Base-by-base conservation (phyloP, 2,329 filamentous ascomycete genomes). In the Lasiodiplodia citricola region DNA sequence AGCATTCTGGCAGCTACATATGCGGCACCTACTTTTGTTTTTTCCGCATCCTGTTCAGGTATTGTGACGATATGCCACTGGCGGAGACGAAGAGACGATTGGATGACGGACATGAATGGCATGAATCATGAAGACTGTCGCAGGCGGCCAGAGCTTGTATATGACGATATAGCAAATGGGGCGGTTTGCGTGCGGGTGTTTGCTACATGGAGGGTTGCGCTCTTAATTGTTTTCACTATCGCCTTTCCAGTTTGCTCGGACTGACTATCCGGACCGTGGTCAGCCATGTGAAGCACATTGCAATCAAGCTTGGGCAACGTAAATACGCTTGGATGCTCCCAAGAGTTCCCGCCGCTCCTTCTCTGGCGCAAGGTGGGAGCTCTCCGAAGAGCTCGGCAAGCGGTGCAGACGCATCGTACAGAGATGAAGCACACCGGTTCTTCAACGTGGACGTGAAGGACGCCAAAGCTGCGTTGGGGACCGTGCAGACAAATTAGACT, bases 1-100 rank as follows among this genome's bases (percentile, higher is more conserved):
- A 63, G 58, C 58, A 63, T 37, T 51, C 18, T 51, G 58, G 25
- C 58, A 63, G 58, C 58, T 51, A 63, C 58, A 63, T 51, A 63
- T 63, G 58, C 58, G 41, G 41, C 41, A 63, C 41, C 41, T 63
- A 28, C 54, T 63, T 51, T 47, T 63, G 21, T 50, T 50, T 35
- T 35, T 52, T 51, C 60, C 18, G n/a, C 44, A n/a, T 47, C 44
- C 44, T 47, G 44, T 47, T 47, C 44, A 21, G 47, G 47, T 14
- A 38, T 35, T 64, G 60, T 52, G 25, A 37, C 41, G 60, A 64
- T 52, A 64, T 50, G 13, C n/a, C 60, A 14, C 28, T 31, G 56
- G 37, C 18, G 23, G 23, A 51, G 58, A 51, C n/a, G 57, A 44
- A 54, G 51, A 65, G 62, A 52, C 14, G 31, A 35, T 23, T 16